Base-by-base conservation (phyloP, 2,329 filamentous ascomycete genomes). In the Beauveria caledonica region DNA sequence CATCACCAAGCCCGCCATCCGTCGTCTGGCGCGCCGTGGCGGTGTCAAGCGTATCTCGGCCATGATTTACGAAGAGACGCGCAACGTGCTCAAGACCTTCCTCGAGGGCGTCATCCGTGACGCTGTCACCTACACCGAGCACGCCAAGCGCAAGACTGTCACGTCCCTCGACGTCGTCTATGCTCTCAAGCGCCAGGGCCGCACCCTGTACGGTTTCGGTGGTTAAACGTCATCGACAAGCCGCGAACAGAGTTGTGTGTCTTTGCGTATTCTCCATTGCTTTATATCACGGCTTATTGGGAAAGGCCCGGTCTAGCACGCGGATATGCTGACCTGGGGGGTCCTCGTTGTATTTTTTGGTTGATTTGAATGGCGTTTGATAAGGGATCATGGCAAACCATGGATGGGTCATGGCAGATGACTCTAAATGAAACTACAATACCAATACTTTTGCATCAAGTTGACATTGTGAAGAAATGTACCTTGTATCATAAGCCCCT, bases 31-130 rank as follows among this genome's bases (percentile, higher is more conserved):
- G 68, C 92, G 92, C 81, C 92, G 92, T 94, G 92, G 92, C 79
- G 92, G 92, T 93, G 92, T 97, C 85, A 97, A 97, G 90, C 92
- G 92, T 96, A 97, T 97, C 74, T 96, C 92, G 73, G 92, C 92
- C 76, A 95, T 86, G 83, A 87, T 87, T 77, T 87, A 87, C 79
- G 84, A 86, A 74, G 84, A 87, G 78, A 86, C 84, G 62, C 84
- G 84, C 68, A 83, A 83, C 79, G 84, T 87, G 64, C 82, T 87
- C 70, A 86, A 86, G 81, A 84, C 83, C 64, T 87, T 86, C 81
- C 82, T 87, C 63, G 84, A 86, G 76, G 78, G 80, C 68, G 84
- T 87, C 73, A 87, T 87, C 70, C 84, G 84, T 73, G 84, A 86
- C 65, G 84, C 84, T 61, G 84, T 86, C 76, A 87, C 84, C 70